phyloP scores from a whole-genome alignment of 202 grass and related monocot species.

The Brachypodium distachyon region DNA sequence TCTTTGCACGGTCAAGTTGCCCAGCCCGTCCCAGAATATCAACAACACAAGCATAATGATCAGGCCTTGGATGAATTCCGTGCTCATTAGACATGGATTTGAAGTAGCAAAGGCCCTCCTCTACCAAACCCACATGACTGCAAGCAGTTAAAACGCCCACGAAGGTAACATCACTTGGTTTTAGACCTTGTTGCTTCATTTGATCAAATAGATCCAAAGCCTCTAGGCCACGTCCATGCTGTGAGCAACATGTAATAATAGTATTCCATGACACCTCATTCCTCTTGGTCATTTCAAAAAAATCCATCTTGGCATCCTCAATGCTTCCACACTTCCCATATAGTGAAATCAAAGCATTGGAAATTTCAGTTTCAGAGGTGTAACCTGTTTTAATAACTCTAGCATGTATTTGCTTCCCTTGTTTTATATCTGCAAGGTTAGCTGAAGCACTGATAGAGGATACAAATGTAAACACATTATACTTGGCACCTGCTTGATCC shows the following conservation, averaged over 20 bases:
- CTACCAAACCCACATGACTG: slow-evolving; percentile 67
- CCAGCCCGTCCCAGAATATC: slow-evolving; percentile 73
- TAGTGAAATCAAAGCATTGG: slow-evolving; percentile 74
- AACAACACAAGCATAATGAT: slow-evolving; percentile 78
- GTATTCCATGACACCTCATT: slow-evolving; percentile 82
- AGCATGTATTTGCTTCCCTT: slow-evolving; percentile 75
- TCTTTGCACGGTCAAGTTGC: slow-evolving; percentile 48
- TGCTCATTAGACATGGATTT: slow-evolving; percentile 44
- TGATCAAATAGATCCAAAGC: slow-evolving; percentile 62
- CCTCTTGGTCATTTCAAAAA: slow-evolving; percentile 43
- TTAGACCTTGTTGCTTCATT: slow-evolving; percentile 58
- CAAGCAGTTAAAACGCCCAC: slow-evolving; percentile 73
- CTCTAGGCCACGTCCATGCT: slow-evolving; percentile 61
- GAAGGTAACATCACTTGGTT: slow-evolving; percentile 72
- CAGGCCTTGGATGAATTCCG: slow-evolving; percentile 33
- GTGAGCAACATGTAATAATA: slow-evolving; percentile 69
- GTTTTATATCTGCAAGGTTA: slow-evolving; percentile 72
- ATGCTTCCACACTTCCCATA: slow-evolving; percentile 75
- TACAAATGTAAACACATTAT: slow-evolving; percentile 66
- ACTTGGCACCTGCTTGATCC: slow-evolving; percentile 34
- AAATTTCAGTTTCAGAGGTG: slow-evolving; percentile 48
- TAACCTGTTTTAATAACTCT: slow-evolving; percentile 59
- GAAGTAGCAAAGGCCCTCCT: slow-evolving; percentile 58
- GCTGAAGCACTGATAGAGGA: slow-evolving; percentile 64
- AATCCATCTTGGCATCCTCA: slow-evolving; percentile 59